Percentiles rank a stretch among this genome's conserved stretches.
Evolutionary conservation across 2,329 filamentous ascomycete species (phyloP).

Genomic region (Paracoccidioides brasiliensis): DNA sequence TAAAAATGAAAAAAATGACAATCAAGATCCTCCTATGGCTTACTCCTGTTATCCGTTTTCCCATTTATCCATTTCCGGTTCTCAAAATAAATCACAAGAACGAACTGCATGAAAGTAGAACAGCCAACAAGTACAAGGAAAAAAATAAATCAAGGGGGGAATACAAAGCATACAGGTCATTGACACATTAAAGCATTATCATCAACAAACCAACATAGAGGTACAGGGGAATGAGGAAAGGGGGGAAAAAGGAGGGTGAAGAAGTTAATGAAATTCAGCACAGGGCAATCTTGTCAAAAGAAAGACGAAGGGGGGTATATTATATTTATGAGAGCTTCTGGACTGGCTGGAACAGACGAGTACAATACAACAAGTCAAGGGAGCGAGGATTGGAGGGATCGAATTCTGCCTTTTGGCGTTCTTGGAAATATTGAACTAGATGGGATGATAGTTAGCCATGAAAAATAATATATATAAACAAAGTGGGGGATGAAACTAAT

Average conservation of each 20-base stretch:
- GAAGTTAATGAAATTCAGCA: background rate
- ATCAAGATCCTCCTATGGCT: background rate
- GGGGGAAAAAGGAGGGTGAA: background rate
- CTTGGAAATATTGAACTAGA: conserved; percentile 26
- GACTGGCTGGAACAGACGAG: conserved; percentile 21
- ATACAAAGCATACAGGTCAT: background rate
- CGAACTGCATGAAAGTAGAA: background rate
- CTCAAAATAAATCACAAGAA: background rate
- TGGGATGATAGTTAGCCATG: conserved; percentile 1
- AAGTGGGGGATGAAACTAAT: background rate
- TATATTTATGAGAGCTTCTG: background rate
- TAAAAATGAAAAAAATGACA: background rate
- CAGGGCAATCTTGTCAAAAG: background rate
- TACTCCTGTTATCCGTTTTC: background rate
- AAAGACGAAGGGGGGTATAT: background rate
- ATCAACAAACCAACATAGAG: background rate
- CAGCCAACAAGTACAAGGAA: background rate
- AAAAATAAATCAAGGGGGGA: background rate
- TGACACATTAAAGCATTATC: background rate
- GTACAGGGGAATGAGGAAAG: background rate
- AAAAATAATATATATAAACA: background rate
- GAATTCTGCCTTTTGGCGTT: conserved; percentile 26
- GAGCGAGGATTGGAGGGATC: conserved; percentile 30
- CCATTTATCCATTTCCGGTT: background rate
- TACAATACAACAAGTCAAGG: conserved; percentile 28